Conservation (phyloP, 2,329 filamentous ascomycete genomes). For the Colletotrichum sp. region DNA sequence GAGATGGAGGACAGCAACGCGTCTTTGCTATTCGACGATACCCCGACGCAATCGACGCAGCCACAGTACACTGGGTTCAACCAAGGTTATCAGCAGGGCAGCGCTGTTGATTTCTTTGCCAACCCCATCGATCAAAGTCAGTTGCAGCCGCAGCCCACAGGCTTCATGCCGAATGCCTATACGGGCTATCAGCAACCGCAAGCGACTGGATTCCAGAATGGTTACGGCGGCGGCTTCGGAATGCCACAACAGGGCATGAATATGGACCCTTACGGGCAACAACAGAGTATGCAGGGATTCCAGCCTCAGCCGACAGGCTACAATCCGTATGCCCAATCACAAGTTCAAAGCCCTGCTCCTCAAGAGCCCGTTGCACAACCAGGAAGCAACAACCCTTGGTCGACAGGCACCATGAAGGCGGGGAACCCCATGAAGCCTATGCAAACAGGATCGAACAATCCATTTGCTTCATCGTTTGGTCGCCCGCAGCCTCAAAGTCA, state of each 20-base stretch:
- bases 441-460: conserved; percentile 96
- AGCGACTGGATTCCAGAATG: conserved; percentile 63
- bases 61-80: conserved; percentile 89
- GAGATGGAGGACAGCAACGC: conserved; percentile 89
- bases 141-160: conserved; percentile 80
- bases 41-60: conserved; percentile 56
- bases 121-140: conserved; percentile 86
- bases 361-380: conserved; percentile 71
- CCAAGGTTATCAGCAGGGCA: conserved; percentile 96
- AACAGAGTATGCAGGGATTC: conserved; percentile 48
- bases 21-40: conserved; percentile 87
- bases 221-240: conserved; percentile 68
- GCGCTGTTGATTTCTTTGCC: conserved; percentile 94
- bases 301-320: conserved; percentile 58
- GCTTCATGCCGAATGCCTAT: conserved; percentile 65
- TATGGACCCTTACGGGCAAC: conserved; percentile 73
- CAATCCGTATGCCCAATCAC: conserved; percentile 57
- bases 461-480: conserved; percentile 80
- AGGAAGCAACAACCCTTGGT: conserved; percentile 96
- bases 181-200: conserved; percentile 50
- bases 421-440: conserved; percentile 74
- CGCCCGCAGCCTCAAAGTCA: conserved; percentile 63
- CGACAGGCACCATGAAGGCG: conserved; percentile 63
- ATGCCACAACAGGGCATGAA: conserved; percentile 67
- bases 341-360: conserved; percentile 43